Conservation (phyloP, 2,329 filamentous ascomycete species). For the Blastomyces parvus region DNA sequence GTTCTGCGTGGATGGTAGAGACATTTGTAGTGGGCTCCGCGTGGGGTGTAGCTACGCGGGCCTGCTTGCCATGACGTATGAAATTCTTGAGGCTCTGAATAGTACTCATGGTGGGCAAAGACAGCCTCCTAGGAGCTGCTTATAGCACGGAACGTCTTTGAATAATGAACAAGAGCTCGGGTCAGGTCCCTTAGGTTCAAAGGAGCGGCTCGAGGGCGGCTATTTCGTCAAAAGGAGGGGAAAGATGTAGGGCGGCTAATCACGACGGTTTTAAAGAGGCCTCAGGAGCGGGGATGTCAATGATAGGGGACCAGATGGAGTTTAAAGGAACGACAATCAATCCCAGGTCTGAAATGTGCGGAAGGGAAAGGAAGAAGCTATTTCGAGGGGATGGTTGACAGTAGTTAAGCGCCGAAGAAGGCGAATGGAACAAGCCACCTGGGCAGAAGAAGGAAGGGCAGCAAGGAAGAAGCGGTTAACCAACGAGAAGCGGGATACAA, state of each 20-base stretch:
- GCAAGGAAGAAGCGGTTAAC: neutral
- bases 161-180: neutral
- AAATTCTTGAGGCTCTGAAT: conserved; percentile 98
- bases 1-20: conserved; percentile 55
- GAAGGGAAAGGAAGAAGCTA: neutral
- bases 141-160: neutral
- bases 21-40: conserved; percentile 55
- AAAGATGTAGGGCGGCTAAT: neutral
- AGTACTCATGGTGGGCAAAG: conserved; percentile 45
- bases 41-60: conserved; percentile 55
- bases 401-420: neutral
- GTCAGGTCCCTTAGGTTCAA: neutral
- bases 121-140: neutral
- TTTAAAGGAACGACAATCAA: neutral
- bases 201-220: neutral
- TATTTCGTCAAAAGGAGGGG: neutral
- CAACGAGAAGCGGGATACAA: neutral
- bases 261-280: neutral
- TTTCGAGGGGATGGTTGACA: neutral
- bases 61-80: conserved; percentile 95
- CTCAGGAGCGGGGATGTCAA: neutral
- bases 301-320: neutral
- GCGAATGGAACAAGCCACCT: neutral
- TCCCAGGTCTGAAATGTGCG: neutral
- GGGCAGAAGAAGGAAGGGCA: neutral